These are phyloP conservation scores for Symbiotaphrina buchneri DNA, from an alignment of 495 filamentous ascomycete genomes.

Conservation along the genomic window DNA sequence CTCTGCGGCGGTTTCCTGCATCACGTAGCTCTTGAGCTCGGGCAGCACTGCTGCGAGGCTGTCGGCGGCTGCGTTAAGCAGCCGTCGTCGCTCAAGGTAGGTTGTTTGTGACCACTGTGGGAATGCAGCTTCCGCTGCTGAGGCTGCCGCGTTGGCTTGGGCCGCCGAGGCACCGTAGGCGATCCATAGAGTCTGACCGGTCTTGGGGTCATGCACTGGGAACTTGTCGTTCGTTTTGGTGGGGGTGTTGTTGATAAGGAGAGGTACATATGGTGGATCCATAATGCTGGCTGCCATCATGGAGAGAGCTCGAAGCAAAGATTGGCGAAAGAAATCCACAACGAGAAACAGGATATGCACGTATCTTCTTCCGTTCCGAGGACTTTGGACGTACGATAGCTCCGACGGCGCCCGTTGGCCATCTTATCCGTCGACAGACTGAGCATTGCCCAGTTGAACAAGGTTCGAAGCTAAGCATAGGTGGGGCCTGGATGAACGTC, in stretches of 20 bases:
- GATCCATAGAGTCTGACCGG: constrained; percentile 34
- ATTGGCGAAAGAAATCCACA: no score
- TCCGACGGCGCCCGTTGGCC: no score
- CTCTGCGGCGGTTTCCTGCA: constrained; percentile 43
- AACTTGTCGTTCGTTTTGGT: constrained; percentile 39
- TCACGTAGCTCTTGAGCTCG: constrained; percentile 38
- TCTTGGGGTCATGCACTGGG: constrained; percentile 39
- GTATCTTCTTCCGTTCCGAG: no score
- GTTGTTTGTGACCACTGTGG: constrained; percentile 43
- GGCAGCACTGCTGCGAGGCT: constrained; percentile 37
- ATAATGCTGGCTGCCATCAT: no score
- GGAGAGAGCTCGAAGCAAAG: no score
- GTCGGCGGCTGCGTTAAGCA: constrained; percentile 48
- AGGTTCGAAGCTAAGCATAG: no score
- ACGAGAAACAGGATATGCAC: no score
- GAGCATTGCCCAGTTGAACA: no score
- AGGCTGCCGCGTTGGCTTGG: constrained; percentile 37
- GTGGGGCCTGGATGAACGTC: no score
- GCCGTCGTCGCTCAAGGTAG: constrained; percentile 37
- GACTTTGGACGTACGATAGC: no score
- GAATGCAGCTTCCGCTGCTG: constrained; percentile 45
- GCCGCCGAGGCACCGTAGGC: constrained; percentile 35
- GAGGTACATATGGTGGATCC: no score
- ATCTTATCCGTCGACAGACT: no score
- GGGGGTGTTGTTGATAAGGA: constrained; percentile 34